Base-by-base conservation (phyloP, 805 yeast genomes). In the Sungouiella thailandica region DNA sequence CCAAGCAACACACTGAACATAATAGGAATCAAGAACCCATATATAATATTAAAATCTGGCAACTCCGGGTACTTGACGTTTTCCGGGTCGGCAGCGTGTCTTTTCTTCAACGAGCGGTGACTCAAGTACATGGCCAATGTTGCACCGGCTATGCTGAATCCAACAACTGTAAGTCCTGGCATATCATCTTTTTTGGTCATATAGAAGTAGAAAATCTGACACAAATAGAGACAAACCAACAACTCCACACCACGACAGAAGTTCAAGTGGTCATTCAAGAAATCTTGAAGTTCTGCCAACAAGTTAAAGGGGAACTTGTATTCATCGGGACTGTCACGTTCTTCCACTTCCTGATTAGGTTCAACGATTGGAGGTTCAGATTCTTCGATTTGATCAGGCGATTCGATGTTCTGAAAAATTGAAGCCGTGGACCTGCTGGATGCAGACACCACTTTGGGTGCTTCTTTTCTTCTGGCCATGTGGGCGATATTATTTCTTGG, bases 1-100 rank as follows among this genome's bases (percentile, higher is more conserved):
- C 44, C 42, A 39, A 49, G 44, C 28, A 54, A 36, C 20, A 59
- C 33, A 32, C 40, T 44, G 20, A 57, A 43, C 14, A 50, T 37
- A 23, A 50, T 43, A 0, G 71, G 71, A 5, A 67, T 40, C 12
- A 60, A 33, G n/a, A 60, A 36, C 18, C 64, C 48, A 39, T 61
- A 62, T 7, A 66, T 23, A 31, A 53, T 46, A 44, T 65, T 60
- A 44, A 65, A 67, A 25, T 60, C 63, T 11, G 72, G 72, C 33
- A 57, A 43, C 11, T 31, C 32, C 10, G 65, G 63, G 25, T 40
- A 31, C 12, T 28, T 17, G 7, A 24, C 31, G 6, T 13, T 8
- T 9, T 35, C 42, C 7, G 50, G 51, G 11, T 39, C 31, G 3
- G 32, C 37, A 16, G 35, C 14, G 27, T 39, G 43, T 26, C 49